Percentiles rank a stretch among this genome's conserved stretches.
phyloP scores from a whole-genome alignment of 2,329 filamentous ascomycete genomes.

The Sphaerulina vaccinii region DNA sequence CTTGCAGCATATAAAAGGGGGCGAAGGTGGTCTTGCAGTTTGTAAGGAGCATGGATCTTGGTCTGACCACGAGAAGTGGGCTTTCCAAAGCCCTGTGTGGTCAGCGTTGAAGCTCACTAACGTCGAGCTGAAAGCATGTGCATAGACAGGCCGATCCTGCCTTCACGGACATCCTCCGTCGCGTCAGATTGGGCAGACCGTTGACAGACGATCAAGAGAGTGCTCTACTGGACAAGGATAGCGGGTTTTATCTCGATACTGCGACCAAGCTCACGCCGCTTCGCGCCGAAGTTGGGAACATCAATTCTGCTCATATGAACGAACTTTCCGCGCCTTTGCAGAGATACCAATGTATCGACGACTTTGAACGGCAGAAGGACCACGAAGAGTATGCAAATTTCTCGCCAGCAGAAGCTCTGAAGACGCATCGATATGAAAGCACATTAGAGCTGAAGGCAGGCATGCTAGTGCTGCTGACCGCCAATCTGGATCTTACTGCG shows the following conservation, averaged over 20 bases:
- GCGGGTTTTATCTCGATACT: neutral
- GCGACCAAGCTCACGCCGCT: slow-evolving; percentile 1
- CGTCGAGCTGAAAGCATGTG: slow-evolving; percentile 54
- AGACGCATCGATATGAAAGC: slow-evolving; percentile 8
- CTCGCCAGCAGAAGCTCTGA: neutral
- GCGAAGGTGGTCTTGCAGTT: slow-evolving; percentile 31
- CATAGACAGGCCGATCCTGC: slow-evolving; percentile 56
- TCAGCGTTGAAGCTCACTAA: slow-evolving; percentile 52
- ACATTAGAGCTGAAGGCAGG: slow-evolving; percentile 13
- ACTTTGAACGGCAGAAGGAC: slow-evolving; percentile 1
- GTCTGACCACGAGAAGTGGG: slow-evolving; percentile 40
- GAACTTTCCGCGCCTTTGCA: neutral
- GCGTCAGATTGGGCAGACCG: slow-evolving; percentile 5
- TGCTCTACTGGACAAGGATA: neutral
- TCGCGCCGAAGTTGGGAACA: neutral
- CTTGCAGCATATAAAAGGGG: neutral
- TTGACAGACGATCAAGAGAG: slow-evolving; percentile 5
- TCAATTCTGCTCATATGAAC: slow-evolving; percentile 3
- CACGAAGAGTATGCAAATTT: neutral
- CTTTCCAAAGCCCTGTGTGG: slow-evolving; percentile 59
- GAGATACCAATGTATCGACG: slow-evolving; percentile 5
- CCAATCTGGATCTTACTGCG: slow-evolving; percentile 47
- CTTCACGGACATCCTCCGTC: slow-evolving; percentile 51
- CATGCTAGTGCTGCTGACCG: slow-evolving; percentile 51
- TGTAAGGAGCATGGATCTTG: slow-evolving; percentile 17